Evolutionary conservation across 2,329 filamentous ascomycete species (phyloP), one percentile per base, ranked within the genome.

Genomic region (Colletotrichum cordylinicola): DNA sequence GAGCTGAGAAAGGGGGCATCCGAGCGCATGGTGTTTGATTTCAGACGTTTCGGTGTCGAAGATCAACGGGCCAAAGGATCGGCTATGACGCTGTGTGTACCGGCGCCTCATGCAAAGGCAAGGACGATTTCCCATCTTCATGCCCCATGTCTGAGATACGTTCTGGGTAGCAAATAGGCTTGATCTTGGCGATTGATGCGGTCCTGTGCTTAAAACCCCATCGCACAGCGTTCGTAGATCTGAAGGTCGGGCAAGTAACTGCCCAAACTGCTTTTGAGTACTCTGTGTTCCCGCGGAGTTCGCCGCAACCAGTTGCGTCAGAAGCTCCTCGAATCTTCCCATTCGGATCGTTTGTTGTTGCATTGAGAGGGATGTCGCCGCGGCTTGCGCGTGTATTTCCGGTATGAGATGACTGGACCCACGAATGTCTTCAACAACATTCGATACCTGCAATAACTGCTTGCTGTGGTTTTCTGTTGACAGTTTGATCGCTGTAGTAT

Each of bases 131-230:
- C 7, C 27, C 10, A 18, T 27, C 4, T 8, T 55, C n/a, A 12
- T 13, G 0, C 2, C n/a, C 39, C 9, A 1, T n/a, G 18, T 4
- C 18, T 18, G 18, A 6, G 2, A 6, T 10, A 2, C 1, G 9
- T 10, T 18, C 6, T 15, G 52, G 4, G 52, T n/a, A 27, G 6
- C n/a, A 27, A n/a, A 15, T 0, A 6, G 12, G 6, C 4, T 27
- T 4, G 52, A 8, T 16, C 3, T 8, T 27, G 12, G 4, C 12
- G 15, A 9, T 24, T 27, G n/a, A 24, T 18, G 6, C 5, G 52
- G 3, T 8, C 21, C 18, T 15, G n/a, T 7, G 9, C 15, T 8
- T 8, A 61, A 24, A 48, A 61, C 1, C 18, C 15, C 18, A 24
- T 69, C 67, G 18, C 67, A 69, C 33, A 61, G 7, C 8, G 10